Conservation (phyloP, 495 filamentous ascomycete species). For the Penicillium cataractarum region DNA sequence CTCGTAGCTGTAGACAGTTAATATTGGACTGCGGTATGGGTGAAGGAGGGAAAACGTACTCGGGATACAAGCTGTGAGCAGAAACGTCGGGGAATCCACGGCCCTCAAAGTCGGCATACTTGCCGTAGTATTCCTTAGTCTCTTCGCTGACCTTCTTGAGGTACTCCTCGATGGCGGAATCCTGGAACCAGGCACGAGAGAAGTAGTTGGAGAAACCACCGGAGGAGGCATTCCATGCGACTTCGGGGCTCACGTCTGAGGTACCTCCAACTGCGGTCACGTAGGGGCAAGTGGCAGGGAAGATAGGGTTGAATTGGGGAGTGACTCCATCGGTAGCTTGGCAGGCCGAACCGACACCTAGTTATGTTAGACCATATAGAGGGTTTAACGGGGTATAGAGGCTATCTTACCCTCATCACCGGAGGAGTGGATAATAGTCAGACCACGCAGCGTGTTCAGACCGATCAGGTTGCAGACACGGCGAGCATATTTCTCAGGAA, state of each 20-base stretch:
- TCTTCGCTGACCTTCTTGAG: slow-evolving; percentile 42
- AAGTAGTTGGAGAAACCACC: slow-evolving; percentile 74
- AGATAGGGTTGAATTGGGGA: slow-evolving; percentile 60
- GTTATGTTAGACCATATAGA: not conserved
- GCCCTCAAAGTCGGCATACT: slow-evolving; percentile 58
- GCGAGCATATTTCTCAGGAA: slow-evolving; percentile 64
- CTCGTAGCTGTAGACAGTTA: slow-evolving; percentile 23
- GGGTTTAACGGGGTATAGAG: not conserved
- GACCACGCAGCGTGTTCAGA: slow-evolving; percentile 69
- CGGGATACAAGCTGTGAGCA: slow-evolving; percentile 51
- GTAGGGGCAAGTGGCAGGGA: slow-evolving; percentile 69
- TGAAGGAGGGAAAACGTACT: slow-evolving; percentile 22
- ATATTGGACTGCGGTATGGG: too few relatives aligned
- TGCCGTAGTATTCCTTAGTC: slow-evolving; percentile 43
- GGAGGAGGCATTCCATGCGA: slow-evolving; percentile 49
- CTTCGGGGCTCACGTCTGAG: slow-evolving; percentile 53
- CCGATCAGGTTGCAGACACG: slow-evolving; percentile 69
- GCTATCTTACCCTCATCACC: slow-evolving; percentile 65
- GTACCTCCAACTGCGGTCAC: slow-evolving; percentile 70
- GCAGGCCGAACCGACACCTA: slow-evolving; percentile 59
- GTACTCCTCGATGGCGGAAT: slow-evolving; percentile 55
- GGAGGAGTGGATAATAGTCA: slow-evolving; percentile 64
- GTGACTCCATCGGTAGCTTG: slow-evolving; percentile 61
- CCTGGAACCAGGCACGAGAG: slow-evolving; percentile 61
- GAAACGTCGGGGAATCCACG: slow-evolving; percentile 74